Evolutionary conservation across 1,284 basidiomycete genomes (phyloP).

Genomic region (Rhodotorula sp.): DNA sequence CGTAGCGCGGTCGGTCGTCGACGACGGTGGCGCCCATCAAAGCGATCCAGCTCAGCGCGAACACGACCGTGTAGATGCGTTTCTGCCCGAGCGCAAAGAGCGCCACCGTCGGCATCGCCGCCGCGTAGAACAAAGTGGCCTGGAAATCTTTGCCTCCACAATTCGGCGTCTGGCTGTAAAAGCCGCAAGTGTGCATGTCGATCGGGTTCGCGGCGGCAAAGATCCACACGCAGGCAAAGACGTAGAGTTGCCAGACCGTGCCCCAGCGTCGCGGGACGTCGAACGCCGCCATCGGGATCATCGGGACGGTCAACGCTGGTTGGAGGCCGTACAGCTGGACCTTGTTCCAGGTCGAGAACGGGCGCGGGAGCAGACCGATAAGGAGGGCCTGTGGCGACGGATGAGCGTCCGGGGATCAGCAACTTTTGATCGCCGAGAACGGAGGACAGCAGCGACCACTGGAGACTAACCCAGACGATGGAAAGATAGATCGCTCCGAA

Average conservation of each 20-base stretch:
- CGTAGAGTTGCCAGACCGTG: slow-evolving; percentile 60
- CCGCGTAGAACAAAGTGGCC: slow-evolving; percentile 52
- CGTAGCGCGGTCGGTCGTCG: slow-evolving; percentile 13
- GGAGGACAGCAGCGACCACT: background rate
- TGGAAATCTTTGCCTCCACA: slow-evolving; percentile 27
- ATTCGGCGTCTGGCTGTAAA: background rate
- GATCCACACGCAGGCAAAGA: slow-evolving; percentile 60
- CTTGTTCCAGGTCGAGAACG: slow-evolving; percentile 40
- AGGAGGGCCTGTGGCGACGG: slow-evolving; percentile 42
- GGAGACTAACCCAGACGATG: slow-evolving; percentile 59
- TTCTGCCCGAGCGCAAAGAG: slow-evolving; percentile 71
- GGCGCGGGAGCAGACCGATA: slow-evolving; percentile 50
- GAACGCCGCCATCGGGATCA: slow-evolving; percentile 61
- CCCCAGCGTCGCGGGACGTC: slow-evolving; percentile 66
- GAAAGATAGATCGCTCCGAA: slow-evolving; percentile 67
- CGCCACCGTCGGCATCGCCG: slow-evolving; percentile 70
- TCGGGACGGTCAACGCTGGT: slow-evolving; percentile 52
- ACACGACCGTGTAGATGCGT: slow-evolving; percentile 63
- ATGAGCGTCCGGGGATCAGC: background rate
- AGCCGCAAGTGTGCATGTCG: slow-evolving; percentile 48
- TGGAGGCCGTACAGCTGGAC: slow-evolving; percentile 52
- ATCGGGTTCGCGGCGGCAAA: slow-evolving; percentile 48
- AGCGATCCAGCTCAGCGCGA: slow-evolving; percentile 52
- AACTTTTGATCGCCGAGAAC: too few relatives aligned
- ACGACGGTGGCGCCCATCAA: slow-evolving; percentile 18